Percentiles rank a stretch among this genome's conserved stretches.
These are phyloP conservation scores for Diaporthe amygdali DNA, from an alignment of 2,329 filamentous ascomycete species.

Conservation along the genomic window DNA sequence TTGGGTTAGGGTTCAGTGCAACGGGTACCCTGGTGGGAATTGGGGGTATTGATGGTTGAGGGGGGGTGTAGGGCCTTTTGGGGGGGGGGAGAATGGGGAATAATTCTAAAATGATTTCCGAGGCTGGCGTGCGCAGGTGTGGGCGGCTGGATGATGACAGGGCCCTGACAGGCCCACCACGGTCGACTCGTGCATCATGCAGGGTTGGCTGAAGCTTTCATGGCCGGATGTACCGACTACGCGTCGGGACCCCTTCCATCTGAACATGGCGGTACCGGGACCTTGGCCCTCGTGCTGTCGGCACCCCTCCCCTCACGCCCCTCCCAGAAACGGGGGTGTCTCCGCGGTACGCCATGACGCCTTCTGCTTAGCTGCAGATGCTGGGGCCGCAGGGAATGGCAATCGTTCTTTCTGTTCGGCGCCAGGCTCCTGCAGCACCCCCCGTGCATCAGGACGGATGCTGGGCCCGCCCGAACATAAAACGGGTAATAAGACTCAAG, in stretches of 20 bases:
- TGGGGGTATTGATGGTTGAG: not conserved
- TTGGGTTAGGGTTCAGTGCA: conserved; percentile 25
- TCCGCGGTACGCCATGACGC: conserved; percentile 26
- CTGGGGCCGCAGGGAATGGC: conserved; percentile 24
- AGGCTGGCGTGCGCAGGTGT: conserved; percentile 11
- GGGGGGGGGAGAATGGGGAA: conserved; percentile 15
- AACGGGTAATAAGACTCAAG: conserved; percentile 17
- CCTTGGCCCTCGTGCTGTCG: conserved; percentile 4
- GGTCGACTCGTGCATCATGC: conserved; percentile 27
- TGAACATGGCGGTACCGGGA: conserved; percentile 12
- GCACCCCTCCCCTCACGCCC: conserved; percentile 9
- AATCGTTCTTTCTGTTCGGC: conserved; percentile 17
- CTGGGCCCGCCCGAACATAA: conserved; percentile 20
- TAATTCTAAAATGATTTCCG: conserved; percentile 13
- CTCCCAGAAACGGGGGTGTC: conserved; percentile 25
- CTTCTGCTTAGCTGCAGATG: conserved; percentile 26
- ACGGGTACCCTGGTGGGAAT: not conserved
- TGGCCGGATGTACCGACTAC: conserved; percentile 21
- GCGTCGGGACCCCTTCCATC: conserved; percentile 9
- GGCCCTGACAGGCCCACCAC: conserved; percentile 23
- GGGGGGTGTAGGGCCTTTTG: not conserved
- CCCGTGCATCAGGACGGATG: conserved; percentile 17
- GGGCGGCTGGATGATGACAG: conserved; percentile 26
- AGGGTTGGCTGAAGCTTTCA: conserved; percentile 23
- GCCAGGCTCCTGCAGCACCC: conserved; percentile 19